Conservation (phyloP, 169 alveolate genomes). For the Babesia bigemina region DNA sequence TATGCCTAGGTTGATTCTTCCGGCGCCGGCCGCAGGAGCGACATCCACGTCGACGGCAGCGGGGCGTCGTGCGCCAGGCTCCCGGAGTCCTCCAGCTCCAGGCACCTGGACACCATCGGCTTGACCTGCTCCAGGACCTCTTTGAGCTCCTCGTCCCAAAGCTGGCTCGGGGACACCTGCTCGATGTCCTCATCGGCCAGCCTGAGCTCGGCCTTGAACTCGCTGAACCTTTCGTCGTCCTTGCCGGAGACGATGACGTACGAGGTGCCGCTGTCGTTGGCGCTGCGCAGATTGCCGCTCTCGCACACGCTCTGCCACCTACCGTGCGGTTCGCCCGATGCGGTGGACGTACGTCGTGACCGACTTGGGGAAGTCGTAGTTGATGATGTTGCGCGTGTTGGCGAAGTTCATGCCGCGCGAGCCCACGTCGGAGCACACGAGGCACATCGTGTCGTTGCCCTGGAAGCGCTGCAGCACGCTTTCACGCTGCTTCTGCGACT, state of each 20-base stretch:
- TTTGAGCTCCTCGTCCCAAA: background rate
- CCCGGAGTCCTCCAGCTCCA: constrained; percentile 42
- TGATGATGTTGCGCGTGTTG: constrained; percentile 91
- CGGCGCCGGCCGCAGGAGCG: constrained; percentile 10
- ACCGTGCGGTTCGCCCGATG: constrained; percentile 98
- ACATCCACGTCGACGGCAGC: constrained; percentile 19
- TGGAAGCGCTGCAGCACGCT: constrained; percentile 19
- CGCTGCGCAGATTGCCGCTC: constrained; percentile 5
- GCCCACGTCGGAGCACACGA: constrained; percentile 97
- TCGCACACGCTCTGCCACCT: background rate
- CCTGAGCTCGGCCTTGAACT: constrained; percentile 17
- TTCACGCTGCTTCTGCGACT: constrained; percentile 41
- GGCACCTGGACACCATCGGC: constrained; percentile 22
- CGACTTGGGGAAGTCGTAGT: constrained; percentile 95
- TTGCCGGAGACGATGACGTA: constrained; percentile 28
- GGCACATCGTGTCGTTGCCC: constrained; percentile 34
- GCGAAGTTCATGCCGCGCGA: constrained; percentile 96
- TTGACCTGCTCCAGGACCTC: background rate
- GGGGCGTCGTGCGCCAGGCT: constrained; percentile 30
- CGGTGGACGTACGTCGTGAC: constrained; percentile 93
- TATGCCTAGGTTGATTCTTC: background rate
- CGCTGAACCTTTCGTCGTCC: constrained; percentile 13
- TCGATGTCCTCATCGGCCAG: background rate
- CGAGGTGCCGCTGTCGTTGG: constrained; percentile 24
- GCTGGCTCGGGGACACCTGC: background rate